Percentiles rank a stretch among this genome's conserved stretches.
Conservation (phyloP, 495 filamentous ascomycete genomes). For the Penicilliopsis zonata region DNA sequence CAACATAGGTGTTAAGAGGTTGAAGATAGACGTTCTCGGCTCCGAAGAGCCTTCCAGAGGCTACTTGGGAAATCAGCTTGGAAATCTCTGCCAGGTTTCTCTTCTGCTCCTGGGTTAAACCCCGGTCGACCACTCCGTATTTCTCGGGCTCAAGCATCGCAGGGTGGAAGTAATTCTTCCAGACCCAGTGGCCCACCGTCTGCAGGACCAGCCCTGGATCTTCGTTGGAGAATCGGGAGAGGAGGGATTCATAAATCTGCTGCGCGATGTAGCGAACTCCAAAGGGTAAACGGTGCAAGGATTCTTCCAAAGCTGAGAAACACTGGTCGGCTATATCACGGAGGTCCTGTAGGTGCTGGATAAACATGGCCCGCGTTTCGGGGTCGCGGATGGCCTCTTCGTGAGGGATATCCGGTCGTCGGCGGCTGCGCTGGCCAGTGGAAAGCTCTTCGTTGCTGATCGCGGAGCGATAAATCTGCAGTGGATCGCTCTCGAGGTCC, state of each 20-base stretch:
- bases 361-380: slow-evolving; percentile 84
- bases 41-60: slow-evolving; percentile 75
- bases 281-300: slow-evolving; percentile 81
- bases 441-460: slow-evolving; percentile 96
- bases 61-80: slow-evolving; percentile 82
- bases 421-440: slow-evolving; percentile 70
- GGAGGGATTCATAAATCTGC: slow-evolving; percentile 70
- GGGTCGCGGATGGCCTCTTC: slow-evolving; percentile 89
- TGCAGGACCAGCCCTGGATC: slow-evolving; percentile 68
- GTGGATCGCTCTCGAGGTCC: slow-evolving; percentile 91
- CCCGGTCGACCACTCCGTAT: slow-evolving; percentile 78
- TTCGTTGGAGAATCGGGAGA: slow-evolving; percentile 66
- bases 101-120: slow-evolving; percentile 81
- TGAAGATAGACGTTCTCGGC: slow-evolving; percentile 93
- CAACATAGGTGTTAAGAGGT: slow-evolving; percentile 81
- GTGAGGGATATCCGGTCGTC: slow-evolving; percentile 68
- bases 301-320: slow-evolving; percentile 67
- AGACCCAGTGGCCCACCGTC: slow-evolving; percentile 78
- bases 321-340: slow-evolving; percentile 88
- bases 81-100: slow-evolving; percentile 82
- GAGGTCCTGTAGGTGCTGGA: slow-evolving; percentile 85
- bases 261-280: slow-evolving; percentile 82
- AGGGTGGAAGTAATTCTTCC: slow-evolving; percentile 87
- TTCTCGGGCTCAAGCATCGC: slow-evolving; percentile 78
- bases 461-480: slow-evolving; percentile 90